Percentiles rank a stretch among this genome's conserved stretches.
Evolutionary conservation across 805 yeast species (phyloP).

Genomic region (Priceomyces melissophilus): DNA sequence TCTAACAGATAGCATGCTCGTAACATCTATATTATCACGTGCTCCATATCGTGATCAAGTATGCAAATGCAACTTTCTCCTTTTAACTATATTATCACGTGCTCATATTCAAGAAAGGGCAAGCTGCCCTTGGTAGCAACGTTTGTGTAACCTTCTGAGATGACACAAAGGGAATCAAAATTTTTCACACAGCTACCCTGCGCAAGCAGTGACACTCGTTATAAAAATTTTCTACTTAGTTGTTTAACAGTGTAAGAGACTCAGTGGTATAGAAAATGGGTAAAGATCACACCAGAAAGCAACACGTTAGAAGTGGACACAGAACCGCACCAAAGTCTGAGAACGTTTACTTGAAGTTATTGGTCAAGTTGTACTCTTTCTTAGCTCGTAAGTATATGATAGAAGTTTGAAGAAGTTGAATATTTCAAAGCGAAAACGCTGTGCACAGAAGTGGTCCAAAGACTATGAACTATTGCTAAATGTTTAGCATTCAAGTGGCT

Average conservation of each 20-base stretch:
- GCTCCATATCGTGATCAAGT: too few species aligned
- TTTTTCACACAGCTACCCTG: slow-evolving; percentile 2
- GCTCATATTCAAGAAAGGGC: not conserved
- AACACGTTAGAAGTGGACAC: slow-evolving; percentile 94
- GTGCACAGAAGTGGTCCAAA: too few species aligned
- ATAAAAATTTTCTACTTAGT: too few species aligned
- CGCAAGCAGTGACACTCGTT: too few species aligned
- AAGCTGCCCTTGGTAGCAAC: too few species aligned
- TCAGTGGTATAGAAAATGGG: slow-evolving; percentile 59
- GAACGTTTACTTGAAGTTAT: slow-evolving; percentile 96
- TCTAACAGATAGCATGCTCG: too few species aligned
- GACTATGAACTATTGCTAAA: too few species aligned
- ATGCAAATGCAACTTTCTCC: too few species aligned
- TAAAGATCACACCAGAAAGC: slow-evolving; percentile 95
- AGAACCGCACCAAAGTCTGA: slow-evolving; percentile 99
- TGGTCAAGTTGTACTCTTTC: slow-evolving; percentile 98
- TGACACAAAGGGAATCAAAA: slow-evolving; percentile 5
- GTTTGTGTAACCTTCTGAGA: not conserved
- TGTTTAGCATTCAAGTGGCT: too few species aligned
- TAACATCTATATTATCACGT: too few species aligned
- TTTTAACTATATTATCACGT: not conserved
- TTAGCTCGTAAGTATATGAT: slow-evolving; percentile 87
- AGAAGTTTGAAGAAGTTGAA: slow-evolving; percentile 1
- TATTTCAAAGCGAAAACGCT: too few species aligned
- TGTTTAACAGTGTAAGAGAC: not conserved